Evolutionary conservation across 129 eudicot genomes (phyloP).

Genomic region (Tanacetum coccineum): DNA sequence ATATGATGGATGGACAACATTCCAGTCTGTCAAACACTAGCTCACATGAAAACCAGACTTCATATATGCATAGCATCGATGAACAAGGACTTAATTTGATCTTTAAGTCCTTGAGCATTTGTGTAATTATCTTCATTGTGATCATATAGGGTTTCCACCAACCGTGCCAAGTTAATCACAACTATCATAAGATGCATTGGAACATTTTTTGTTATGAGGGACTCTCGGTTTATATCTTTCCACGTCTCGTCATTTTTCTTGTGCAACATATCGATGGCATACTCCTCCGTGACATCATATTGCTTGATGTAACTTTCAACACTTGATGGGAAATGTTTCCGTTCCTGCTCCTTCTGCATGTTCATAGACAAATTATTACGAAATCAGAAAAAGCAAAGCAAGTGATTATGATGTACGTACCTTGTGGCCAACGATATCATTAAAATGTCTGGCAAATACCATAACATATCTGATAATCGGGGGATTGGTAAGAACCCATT

Average conservation of each 20-base stretch:
- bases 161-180: conserved; percentile 28
- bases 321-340: conserved; percentile 33
- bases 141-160: conserved; percentile 21
- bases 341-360: conserved; percentile 33
- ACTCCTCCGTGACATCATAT: conserved; percentile 15
- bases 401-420: background rate
- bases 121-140: conserved; percentile 32
- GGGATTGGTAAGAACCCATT: conserved; percentile 10
- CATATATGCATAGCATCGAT: conserved; percentile 1
- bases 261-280: conserved; percentile 16
- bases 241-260: conserved; percentile 33
- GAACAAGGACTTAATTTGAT: conserved; percentile 6
- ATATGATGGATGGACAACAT: too few species aligned
- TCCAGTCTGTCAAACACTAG: too few species aligned
- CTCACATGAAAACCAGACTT: background rate
- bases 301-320: conserved; percentile 25
- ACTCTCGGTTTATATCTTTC: conserved; percentile 38
- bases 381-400: background rate
- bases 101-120: conserved; percentile 6
- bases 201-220: conserved; percentile 14
- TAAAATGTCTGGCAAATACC: conserved; percentile 23
- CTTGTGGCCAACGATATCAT: conserved; percentile 9
- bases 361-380: background rate
- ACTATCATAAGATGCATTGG: conserved; percentile 13
- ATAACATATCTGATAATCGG: conserved; percentile 5